These are phyloP conservation scores for Wickerhamomyces queroliae DNA, from an alignment of 805 yeast genomes.

Conservation along the genomic window DNA sequence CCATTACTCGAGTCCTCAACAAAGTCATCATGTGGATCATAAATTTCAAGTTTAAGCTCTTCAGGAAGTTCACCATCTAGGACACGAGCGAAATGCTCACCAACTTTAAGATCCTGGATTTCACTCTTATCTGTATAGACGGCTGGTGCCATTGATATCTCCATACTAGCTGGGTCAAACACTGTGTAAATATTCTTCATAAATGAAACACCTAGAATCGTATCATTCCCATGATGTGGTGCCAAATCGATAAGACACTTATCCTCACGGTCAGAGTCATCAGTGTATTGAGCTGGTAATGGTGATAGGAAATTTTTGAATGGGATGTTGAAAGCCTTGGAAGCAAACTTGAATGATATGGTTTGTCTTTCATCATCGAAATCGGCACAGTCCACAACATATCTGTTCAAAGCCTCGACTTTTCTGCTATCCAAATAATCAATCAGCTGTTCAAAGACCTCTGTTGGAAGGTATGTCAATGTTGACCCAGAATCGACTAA, in stretches of 20 bases:
- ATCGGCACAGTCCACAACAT: constrained; percentile 2
- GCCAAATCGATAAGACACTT: constrained; percentile 12
- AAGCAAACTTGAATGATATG: constrained; percentile 8
- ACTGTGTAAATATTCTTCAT: constrained; percentile 16
- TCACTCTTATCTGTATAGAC: constrained; percentile 5
- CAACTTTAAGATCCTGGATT: constrained; percentile 5
- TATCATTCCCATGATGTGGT: constrained; percentile 2
- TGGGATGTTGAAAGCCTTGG: constrained; percentile 3
- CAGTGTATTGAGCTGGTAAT: constrained; percentile 1
- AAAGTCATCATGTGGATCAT: constrained; percentile 12
- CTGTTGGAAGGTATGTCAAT: constrained; percentile 14
- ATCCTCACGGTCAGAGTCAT: background rate
- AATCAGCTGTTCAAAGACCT: constrained; percentile 5
- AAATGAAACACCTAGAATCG: constrained; percentile 18
- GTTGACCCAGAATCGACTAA: constrained; percentile 18
- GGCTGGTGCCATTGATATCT: constrained; percentile 19
- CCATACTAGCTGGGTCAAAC: constrained; percentile 19
- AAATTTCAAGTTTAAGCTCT: constrained; percentile 3
- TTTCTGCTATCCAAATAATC: background rate
- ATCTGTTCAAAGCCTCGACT: background rate
- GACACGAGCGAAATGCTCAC: constrained; percentile 2
- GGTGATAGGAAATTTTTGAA: constrained; percentile 1
- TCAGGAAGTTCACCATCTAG: constrained; percentile 5
- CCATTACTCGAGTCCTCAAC: constrained; percentile 11
- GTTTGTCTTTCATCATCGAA: background rate